Base-by-base conservation (phyloP, 495 filamentous ascomycete species). In the Hyaloscypha hepaticicola region DNA sequence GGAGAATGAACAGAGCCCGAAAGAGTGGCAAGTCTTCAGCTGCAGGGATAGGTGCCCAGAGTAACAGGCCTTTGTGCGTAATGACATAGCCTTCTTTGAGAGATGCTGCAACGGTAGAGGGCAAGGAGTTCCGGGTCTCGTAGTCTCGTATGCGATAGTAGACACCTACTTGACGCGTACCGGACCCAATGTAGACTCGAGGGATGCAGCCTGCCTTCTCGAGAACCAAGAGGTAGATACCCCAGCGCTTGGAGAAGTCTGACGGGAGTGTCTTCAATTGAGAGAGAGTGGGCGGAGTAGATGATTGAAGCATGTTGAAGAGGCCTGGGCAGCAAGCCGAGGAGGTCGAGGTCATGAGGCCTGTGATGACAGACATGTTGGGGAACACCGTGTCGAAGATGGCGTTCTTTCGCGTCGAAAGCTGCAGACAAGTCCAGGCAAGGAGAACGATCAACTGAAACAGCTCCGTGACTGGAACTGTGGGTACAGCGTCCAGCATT, bases 181-280 rank as follows among this genome's bases (percentile, higher is more conserved):
- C 61, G 19, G 7, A 24, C 26, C 61, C 61, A 27, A 64, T 64
- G 52, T 64, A 64, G n/a, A 64, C 26, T 21, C 26, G 5, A 34
- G 61, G 51, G 28, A 14, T 51, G 25, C 16, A 22, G 9, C 61
- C 61, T 14, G 14, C 6, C 26, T 64, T 64, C 26, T 64, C 61
- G 16, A 64, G 61, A 7, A 64, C 61, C 7, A 64, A 52, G 6
- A 58, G 22, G 25, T 64, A 64, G 19, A 64, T 52, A n/a, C 14
- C 61, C 61, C 61, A 64, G 19, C 5, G 19, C 24, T 22, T 9
- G 57, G 14, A 12, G 19, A 60, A 19, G 45, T 60, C 12, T 25
- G 25, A 16, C 5, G 57, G 57, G 12, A 60, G 22, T 21, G 29
- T 60, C 33, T 60, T 45, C 8, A 45, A 45, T 8, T 45, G 52